Percentiles rank a stretch among this genome's conserved stretches.
Conservation (phyloP, 257 asterid genomes). For the Solanum clarkiae region DNA sequence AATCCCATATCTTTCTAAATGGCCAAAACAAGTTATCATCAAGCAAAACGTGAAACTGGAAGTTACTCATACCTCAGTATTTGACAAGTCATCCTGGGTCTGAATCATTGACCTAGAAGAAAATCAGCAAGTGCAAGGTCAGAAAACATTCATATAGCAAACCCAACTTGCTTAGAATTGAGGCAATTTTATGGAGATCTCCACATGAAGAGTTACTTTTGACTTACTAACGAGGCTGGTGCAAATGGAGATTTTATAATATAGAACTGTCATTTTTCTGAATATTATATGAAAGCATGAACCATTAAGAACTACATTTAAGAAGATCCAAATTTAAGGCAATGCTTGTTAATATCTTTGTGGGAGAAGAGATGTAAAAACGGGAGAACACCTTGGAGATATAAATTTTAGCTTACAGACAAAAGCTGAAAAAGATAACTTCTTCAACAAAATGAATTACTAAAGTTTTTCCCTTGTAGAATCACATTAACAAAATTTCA, state of each 20-base stretch:
- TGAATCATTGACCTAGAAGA: slow-evolving; percentile 14
- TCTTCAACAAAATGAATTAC: neutral
- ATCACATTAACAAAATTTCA: neutral
- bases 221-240: neutral
- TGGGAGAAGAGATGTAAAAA: neutral
- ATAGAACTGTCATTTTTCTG: neutral
- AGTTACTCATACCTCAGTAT: slow-evolving; percentile 9
- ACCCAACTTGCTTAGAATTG: neutral
- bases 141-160: neutral
- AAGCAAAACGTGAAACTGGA: neutral
- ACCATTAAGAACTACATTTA: neutral
- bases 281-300: neutral
- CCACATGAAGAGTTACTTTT: neutral
- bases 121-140: neutral
- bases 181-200: neutral
- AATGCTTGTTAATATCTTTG: neutral
- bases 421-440: neutral
- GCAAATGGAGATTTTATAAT: neutral
- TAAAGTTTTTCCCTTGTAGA: neutral
- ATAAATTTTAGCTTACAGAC: neutral
- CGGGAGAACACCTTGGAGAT: neutral
- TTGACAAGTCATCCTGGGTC: neutral
- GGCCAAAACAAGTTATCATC: neutral
- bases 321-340: neutral
- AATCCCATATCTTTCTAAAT: neutral